phyloP scores from a whole-genome alignment of 73 alveolate genomes.

The Paramecium sonneborni region DNA sequence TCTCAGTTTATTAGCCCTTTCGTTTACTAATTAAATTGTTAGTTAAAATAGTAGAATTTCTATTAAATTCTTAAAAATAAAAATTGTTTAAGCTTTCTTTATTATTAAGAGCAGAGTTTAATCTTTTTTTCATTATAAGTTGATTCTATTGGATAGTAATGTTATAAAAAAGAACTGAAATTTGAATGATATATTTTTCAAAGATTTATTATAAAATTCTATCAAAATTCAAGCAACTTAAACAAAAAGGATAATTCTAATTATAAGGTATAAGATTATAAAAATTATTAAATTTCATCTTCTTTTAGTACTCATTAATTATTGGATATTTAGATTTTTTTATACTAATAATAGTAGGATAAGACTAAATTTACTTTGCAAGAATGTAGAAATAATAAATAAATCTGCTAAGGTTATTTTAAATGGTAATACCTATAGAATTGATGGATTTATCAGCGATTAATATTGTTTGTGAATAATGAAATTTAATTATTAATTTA shows the following conservation, averaged over 20 bases:
- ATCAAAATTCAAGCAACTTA: neutral
- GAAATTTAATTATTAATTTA: conserved; percentile 2
- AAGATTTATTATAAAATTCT: too few relatives aligned
- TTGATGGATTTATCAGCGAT: conserved; percentile 9
- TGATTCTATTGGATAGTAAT: neutral
- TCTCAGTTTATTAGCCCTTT: neutral
- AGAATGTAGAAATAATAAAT: neutral
- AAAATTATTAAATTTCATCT: neutral
- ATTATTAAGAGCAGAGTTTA: neutral
- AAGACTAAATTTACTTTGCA: neutral
- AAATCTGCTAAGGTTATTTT: neutral
- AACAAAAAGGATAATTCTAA: neutral
- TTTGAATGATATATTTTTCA: neutral
- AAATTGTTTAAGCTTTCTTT: neutral
- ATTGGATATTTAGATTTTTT: neutral
- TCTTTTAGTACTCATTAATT: neutral
- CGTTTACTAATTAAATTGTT: too few relatives aligned
- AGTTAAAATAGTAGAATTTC: neutral
- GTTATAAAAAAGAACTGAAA: neutral
- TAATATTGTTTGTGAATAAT: neutral
- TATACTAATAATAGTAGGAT: neutral
- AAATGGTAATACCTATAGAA: neutral
- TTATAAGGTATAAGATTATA: neutral
- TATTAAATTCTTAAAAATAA: neutral
- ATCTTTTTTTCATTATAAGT: neutral